Base-by-base conservation (phyloP, 2,329 filamentous ascomycete genomes). In the Fusarium anguioides region DNA sequence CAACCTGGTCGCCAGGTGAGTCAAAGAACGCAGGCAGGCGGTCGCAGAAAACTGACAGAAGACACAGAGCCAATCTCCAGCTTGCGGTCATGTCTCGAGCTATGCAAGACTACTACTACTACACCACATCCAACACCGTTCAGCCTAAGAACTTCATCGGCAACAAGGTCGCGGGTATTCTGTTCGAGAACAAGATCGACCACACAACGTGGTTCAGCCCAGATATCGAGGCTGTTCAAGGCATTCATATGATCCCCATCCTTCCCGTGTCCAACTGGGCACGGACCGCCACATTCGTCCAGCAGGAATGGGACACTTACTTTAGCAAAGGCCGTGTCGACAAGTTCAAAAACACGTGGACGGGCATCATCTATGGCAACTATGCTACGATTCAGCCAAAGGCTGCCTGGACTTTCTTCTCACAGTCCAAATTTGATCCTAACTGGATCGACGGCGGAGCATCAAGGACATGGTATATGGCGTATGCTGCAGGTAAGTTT, bases 131-230 rank as follows among this genome's bases (percentile, higher is more conserved):
- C 77, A 97, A 97, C 77, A 83, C 79, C 49, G 79, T 84, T 18
- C 87, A 97, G 72, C 95, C 95, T 0, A 70, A 83, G 2, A 81
- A 89, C n/a, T 97, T 96, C 75, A 89, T 92, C 65, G 86, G 82
- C 39, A 98, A 98, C 83, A 94, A 91, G 78, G 87, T 85, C 35
- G 83, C 84, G 4, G 87, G 87, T 8, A 90, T 90, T 66, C 76
- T 97, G 10, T 98, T 97, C 73, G 95, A 98, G 80, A 97, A 97
- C 82, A 98, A 98, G 80, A 86, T 94, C 52, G 93, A 98, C 76
- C 93, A 97, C 78, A 91, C 91, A 5, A 97, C 95, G 2, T 97
- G 93, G 80, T 97, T 97, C 73, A 92, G 93, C 42, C 77, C 81
- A 48, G 87, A 89, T 57, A 84, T 87, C 14, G 90, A 95, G 78